Conservation (phyloP, 345 rosid species). For the Adansonia digitata region DNA sequence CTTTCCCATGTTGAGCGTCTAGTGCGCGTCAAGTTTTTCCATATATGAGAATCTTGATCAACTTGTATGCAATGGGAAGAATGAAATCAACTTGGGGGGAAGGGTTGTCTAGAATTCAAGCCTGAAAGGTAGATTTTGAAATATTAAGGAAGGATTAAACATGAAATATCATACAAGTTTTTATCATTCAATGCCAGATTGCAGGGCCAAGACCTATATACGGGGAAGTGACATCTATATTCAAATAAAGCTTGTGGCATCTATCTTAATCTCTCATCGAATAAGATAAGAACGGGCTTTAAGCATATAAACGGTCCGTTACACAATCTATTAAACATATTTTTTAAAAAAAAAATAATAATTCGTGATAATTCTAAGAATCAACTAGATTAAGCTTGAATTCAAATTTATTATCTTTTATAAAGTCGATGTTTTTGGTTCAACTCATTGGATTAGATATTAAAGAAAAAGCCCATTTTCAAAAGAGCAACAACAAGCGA, state of each 20-base stretch:
- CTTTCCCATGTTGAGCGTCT: too few species aligned
- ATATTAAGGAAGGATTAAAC: slow-evolving; percentile 17
- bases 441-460: too few species aligned
- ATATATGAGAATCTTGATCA: slow-evolving; percentile 21
- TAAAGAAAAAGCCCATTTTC: too few species aligned
- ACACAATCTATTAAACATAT: slow-evolving; percentile 37
- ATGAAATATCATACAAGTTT: slow-evolving; percentile 51
- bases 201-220: slow-evolving; percentile 60
- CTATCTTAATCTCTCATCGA: too few species aligned
- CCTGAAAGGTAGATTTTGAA: slow-evolving; percentile 36
- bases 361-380: too few species aligned
- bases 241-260: slow-evolving; percentile 44
- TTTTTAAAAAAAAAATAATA: not conserved
- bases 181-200: slow-evolving; percentile 42
- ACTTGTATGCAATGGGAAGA: slow-evolving; percentile 30
- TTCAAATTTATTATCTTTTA: too few species aligned
- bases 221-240: slow-evolving; percentile 49
- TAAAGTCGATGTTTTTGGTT: too few species aligned
- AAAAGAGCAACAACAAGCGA: too few species aligned
- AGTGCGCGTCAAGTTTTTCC: slow-evolving; percentile 37
- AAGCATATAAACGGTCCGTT: too few species aligned
- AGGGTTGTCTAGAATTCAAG: slow-evolving; percentile 33
- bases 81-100: slow-evolving; percentile 38
- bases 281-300: too few species aligned
- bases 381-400: too few species aligned